Conservation (phyloP, 371 early-diverging fungal genomes). For the Mortierella sp. region DNA sequence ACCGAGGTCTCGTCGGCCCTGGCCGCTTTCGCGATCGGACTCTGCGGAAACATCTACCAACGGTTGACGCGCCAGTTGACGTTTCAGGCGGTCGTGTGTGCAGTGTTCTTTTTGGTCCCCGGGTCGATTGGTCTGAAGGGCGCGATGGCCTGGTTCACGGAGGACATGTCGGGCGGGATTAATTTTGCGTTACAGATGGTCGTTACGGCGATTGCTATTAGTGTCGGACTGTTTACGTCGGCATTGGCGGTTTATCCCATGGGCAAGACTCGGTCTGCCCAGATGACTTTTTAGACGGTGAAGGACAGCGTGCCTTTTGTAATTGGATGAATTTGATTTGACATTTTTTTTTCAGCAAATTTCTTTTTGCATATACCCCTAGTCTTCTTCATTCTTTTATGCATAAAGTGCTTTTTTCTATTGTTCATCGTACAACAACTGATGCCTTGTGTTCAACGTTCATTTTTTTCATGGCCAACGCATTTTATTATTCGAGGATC, state of each 20-base stretch:
- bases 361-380: background rate
- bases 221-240: conserved; percentile 71
- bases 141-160: conserved; percentile 45
- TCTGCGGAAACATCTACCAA: conserved; percentile 67
- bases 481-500: too few relatives aligned
- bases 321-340: background rate
- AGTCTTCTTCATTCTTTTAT: background rate
- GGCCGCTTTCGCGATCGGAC: conserved; percentile 70
- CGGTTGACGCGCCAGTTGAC: conserved; percentile 67
- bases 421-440: too few relatives aligned
- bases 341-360: background rate
- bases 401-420: background rate
- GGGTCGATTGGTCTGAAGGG: conserved; percentile 68
- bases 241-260: conserved; percentile 72
- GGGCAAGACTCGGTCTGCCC: conserved; percentile 65
- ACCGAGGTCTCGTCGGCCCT: conserved; percentile 63
- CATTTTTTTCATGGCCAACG: too few relatives aligned
- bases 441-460: too few relatives aligned
- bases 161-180: conserved; percentile 63
- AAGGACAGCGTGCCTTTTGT: background rate
- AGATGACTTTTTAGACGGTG: conserved; percentile 67
- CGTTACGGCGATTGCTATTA: conserved; percentile 65
- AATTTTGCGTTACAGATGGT: conserved; percentile 68
- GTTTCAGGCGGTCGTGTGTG: conserved; percentile 70
- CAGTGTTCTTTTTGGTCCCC: conserved; percentile 73